Evolutionary conservation across 176 grass and related monocot genomes (phyloP).

Genomic region (Cenchrus americanus): DNA sequence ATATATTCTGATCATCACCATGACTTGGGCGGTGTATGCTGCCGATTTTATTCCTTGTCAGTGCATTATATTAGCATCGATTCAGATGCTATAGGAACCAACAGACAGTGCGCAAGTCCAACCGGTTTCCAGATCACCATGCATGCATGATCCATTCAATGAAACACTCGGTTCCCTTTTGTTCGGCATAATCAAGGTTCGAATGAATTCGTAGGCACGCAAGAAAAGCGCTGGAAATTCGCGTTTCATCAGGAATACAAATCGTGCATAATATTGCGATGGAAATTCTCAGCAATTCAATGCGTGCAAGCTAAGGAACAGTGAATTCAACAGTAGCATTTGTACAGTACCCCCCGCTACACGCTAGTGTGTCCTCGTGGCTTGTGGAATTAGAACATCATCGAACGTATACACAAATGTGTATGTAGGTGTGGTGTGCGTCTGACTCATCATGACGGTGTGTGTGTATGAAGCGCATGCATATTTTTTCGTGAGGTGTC

Average conservation of each 20-base stretch:
- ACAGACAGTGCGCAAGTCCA: not conserved
- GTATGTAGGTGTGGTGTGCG: not conserved
- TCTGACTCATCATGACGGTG: not conserved
- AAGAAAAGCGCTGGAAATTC: constrained; percentile 4
- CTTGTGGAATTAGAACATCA: not conserved
- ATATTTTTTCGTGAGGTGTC: constrained; percentile 4
- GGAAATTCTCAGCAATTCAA: constrained; percentile 1
- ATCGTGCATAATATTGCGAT: not conserved
- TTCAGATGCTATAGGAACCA: constrained; percentile 2
- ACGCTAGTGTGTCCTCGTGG: not conserved
- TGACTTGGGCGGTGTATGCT: not conserved
- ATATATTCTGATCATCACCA: too few species aligned
- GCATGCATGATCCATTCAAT: not conserved
- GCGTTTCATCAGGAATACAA: not conserved
- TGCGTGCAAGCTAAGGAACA: not conserved
- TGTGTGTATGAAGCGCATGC: not conserved
- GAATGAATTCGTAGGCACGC: not conserved
- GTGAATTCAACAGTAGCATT: not conserved
- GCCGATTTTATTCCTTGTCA: not conserved
- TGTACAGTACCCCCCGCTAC: not conserved
- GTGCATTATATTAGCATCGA: not conserved
- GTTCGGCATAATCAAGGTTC: not conserved
- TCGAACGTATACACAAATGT: not conserved
- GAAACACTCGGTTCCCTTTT: too few species aligned
- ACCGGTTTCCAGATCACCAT: not conserved